Percentiles rank a stretch among this genome's conserved stretches.
These are phyloP conservation scores for Pichia terricola DNA, from an alignment of 1,139 yeast species.

Conservation along the genomic window DNA sequence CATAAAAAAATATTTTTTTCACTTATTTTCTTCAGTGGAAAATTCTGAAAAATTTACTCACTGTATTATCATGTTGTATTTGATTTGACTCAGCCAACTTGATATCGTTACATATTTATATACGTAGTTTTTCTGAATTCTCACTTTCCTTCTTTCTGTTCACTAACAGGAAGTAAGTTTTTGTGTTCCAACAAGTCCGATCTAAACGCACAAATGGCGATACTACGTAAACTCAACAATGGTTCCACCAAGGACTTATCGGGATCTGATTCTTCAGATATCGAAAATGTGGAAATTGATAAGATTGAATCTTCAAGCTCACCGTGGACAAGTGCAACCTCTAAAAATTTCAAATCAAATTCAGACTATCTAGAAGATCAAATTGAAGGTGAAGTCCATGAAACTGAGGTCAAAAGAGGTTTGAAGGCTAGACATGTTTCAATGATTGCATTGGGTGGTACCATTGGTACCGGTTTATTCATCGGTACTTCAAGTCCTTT, in stretches of 20 bases:
- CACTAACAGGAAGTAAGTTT: neutral
- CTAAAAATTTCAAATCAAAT: conserved; percentile 14
- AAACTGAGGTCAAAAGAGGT: conserved; percentile 27
- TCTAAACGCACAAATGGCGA: too few relatives aligned
- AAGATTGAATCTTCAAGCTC: neutral
- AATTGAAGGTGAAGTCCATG: conserved; percentile 4
- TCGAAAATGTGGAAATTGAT: neutral
- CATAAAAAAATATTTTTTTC: too few relatives aligned
- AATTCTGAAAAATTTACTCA: too few relatives aligned
- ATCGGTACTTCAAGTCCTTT: conserved; percentile 48
- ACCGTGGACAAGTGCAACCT: conserved; percentile 2
- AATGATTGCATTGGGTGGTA: conserved; percentile 63
- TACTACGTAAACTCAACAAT: too few relatives aligned
- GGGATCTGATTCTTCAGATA: conserved; percentile 4
- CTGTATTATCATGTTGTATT: too few relatives aligned
- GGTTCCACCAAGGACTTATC: neutral
- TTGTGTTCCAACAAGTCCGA: neutral
- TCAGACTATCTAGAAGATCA: conserved; percentile 19
- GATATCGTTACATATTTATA: too few relatives aligned
- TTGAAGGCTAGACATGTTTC: conserved; percentile 53
- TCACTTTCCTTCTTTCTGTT: too few relatives aligned
- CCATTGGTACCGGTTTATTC: conserved; percentile 66
- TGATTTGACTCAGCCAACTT: too few relatives aligned
- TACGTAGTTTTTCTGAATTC: too few relatives aligned
- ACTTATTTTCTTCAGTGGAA: too few relatives aligned